These are phyloP conservation scores for Clarireedia homoeocarpa DNA, from an alignment of 2,329 filamentous ascomycete genomes.

Conservation along the genomic window DNA sequence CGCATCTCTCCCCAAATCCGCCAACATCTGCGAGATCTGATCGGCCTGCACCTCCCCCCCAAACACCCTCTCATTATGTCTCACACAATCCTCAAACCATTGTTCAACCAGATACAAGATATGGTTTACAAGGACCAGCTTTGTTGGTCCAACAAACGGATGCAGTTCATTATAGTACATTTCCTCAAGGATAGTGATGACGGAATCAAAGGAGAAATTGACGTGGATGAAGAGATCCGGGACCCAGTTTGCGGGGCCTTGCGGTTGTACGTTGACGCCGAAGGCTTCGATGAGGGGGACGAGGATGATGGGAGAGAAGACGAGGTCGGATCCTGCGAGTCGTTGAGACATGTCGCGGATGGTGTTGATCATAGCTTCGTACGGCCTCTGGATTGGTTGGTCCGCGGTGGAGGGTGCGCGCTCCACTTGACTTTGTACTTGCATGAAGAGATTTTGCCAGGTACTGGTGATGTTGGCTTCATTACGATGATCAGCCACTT, in stretches of 20 bases:
- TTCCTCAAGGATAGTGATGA: slow-evolving; percentile 54
- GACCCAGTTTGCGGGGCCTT: slow-evolving; percentile 34
- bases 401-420: slow-evolving; percentile 22
- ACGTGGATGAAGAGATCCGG: slow-evolving; percentile 59
- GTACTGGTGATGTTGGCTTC: slow-evolving; percentile 74
- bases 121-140: slow-evolving; percentile 50
- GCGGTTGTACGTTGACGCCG: slow-evolving; percentile 48
- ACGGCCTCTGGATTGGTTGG: slow-evolving; percentile 45
- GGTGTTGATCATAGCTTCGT: slow-evolving; percentile 59
- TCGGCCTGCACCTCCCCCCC: slow-evolving; percentile 50
- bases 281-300: slow-evolving; percentile 58
- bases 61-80: slow-evolving; percentile 46
- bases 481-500: slow-evolving; percentile 85
- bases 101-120: slow-evolving; percentile 51
- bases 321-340: slow-evolving; percentile 56
- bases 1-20: background rate
- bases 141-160: slow-evolving; percentile 52
- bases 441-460: slow-evolving; percentile 75
- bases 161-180: slow-evolving; percentile 61
- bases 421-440: slow-evolving; percentile 48
- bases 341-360: slow-evolving; percentile 59
- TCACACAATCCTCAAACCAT: slow-evolving; percentile 52
- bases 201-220: slow-evolving; percentile 50
- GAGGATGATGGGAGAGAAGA: slow-evolving; percentile 55
- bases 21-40: background rate